These are phyloP conservation scores for Pseudogymnoascus sp. DNA, from an alignment of 2,329 filamentous ascomycete species.

Conservation along the genomic window DNA sequence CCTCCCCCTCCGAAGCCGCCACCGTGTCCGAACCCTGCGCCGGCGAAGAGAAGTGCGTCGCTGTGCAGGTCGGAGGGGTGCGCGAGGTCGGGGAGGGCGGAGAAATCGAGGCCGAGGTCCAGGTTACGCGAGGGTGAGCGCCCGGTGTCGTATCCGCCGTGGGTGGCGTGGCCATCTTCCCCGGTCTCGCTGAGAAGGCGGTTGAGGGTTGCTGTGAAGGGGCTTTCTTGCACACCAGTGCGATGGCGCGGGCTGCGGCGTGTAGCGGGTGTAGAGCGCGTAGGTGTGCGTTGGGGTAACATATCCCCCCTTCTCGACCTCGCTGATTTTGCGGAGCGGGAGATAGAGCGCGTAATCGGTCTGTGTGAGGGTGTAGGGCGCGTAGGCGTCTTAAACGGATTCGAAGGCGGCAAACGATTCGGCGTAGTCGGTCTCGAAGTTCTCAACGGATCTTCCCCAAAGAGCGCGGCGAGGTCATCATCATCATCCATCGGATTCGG, in stretches of 20 bases:
- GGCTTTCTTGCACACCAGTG: slow-evolving; percentile 25
- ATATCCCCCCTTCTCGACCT: slow-evolving; percentile 12
- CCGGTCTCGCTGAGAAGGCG: slow-evolving; percentile 27
- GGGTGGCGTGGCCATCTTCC: slow-evolving; percentile 12
- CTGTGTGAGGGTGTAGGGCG: slow-evolving; percentile 27
- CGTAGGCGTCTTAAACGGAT: slow-evolving; percentile 30
- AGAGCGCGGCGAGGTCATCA: slow-evolving; percentile 25
- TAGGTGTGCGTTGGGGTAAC: slow-evolving; percentile 23
- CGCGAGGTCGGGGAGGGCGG: slow-evolving; percentile 27
- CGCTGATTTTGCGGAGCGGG: slow-evolving; percentile 25
- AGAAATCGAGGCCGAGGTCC: slow-evolving; percentile 27
- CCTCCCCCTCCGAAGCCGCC: slow-evolving; percentile 28
- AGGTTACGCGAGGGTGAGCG: slow-evolving; percentile 21
- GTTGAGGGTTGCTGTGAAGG: slow-evolving; percentile 30
- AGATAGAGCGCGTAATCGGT: slow-evolving; percentile 27
- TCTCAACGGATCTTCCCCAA: slow-evolving; percentile 27
- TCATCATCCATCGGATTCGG: slow-evolving; percentile 15
- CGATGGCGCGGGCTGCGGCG: slow-evolving; percentile 25
- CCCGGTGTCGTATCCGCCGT: slow-evolving; percentile 13
- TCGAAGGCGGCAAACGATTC: slow-evolving; percentile 17
- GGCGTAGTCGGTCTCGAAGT: slow-evolving; percentile 23
- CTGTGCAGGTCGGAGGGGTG: slow-evolving; percentile 16
- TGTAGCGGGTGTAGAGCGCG: slow-evolving; percentile 19
- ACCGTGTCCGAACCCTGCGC: slow-evolving; percentile 16
- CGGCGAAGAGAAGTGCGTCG: slow-evolving; percentile 21